Evolutionary conservation across 768 basidiomycete species (phyloP), one percentile per base, ranked within the genome.

Genomic region (Lactarius psammicola): DNA sequence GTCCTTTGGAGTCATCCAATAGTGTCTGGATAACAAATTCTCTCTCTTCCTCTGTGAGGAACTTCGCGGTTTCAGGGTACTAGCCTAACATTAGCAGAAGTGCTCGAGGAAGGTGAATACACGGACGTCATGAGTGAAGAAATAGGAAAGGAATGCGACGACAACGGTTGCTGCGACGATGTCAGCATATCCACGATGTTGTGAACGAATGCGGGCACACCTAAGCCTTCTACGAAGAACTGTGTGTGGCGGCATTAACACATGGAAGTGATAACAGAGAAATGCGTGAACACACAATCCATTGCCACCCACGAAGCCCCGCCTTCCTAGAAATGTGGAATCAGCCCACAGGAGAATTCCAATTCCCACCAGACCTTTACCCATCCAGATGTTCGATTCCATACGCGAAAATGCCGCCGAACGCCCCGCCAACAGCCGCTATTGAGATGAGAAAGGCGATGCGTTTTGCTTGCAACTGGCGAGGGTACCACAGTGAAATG

Each of bases 361-460:
- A 46, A 59, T 33, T 26, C 55, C 31, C 1, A 44, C 23, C 30
- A 10, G 10, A 31, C 7, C 51, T 73, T 26, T 63, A 77, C 77
- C 81, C 81, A 60, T 82, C 80, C 77, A 82, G 78, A 26, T 78
- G 74, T 46, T 79, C 78, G 54, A 82, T 81, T 4, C 74, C 82
- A 69, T 71, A 84, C 62, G 83, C 84, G 34, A 73, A 76, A 55
- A 84, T 70, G 36, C 84, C 83, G 56, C 84, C 82, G 72, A 77
- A 84, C 68, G 77, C 74, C 62, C 80, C 79, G 20, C 85, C 81
- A 40, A 83, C 71, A 1, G 84, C 86, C 13, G 85, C 85, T 42
- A 85, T 85, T 23, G 82, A 82, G 73, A 87, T 87, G 78, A 88
- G 87, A 42, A 88, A 77, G 4, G 86, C 84, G 62, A 86, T 80